Percentiles rank a stretch among this genome's conserved stretches.
Evolutionary conservation across 371 early-diverging fungal genomes (phyloP).

Genomic region (Chytridium lagenaria): DNA sequence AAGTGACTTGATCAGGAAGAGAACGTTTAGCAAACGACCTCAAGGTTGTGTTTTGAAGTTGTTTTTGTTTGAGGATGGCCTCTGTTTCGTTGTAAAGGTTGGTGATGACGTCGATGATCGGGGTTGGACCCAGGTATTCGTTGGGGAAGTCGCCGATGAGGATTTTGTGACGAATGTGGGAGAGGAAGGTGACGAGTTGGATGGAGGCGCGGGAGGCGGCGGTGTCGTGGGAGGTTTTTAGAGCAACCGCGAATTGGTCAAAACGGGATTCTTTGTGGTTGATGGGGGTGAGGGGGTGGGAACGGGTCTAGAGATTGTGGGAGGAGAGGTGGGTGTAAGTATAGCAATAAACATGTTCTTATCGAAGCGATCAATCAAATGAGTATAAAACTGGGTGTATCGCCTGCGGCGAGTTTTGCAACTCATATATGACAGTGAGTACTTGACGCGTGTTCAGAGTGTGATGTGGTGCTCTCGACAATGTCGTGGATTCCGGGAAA

Average conservation of each 20-base stretch:
- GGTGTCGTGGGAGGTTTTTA: slow-evolving; percentile 57
- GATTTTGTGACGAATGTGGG: slow-evolving; percentile 37
- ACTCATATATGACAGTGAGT: too few species aligned
- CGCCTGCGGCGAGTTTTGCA: too few species aligned
- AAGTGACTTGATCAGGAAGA: slow-evolving; percentile 1
- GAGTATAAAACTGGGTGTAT: too few species aligned
- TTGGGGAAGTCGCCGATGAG: slow-evolving; percentile 51
- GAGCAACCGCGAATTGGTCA: slow-evolving; percentile 50
- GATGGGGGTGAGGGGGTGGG: slow-evolving; percentile 1
- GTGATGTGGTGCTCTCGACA: too few species aligned
- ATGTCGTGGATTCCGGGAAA: too few species aligned
- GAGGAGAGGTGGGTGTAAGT: too few species aligned
- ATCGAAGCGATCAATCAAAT: too few species aligned
- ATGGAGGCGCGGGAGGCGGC: slow-evolving; percentile 45
- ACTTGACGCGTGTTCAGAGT: too few species aligned
- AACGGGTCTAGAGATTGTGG: slow-evolving; percentile 1
- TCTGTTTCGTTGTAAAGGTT: slow-evolving; percentile 27
- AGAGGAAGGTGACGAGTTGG: slow-evolving; percentile 57
- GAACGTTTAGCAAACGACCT: not conserved
- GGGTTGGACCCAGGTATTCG: slow-evolving; percentile 39
- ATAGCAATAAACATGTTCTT: too few species aligned
- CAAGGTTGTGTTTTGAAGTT: not conserved
- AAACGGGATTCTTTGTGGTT: slow-evolving; percentile 16
- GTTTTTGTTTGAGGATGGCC: not conserved
- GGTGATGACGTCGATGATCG: slow-evolving; percentile 50